These are phyloP conservation scores for Hygrophorus russula DNA, from an alignment of 768 basidiomycete genomes.

Conservation along the genomic window DNA sequence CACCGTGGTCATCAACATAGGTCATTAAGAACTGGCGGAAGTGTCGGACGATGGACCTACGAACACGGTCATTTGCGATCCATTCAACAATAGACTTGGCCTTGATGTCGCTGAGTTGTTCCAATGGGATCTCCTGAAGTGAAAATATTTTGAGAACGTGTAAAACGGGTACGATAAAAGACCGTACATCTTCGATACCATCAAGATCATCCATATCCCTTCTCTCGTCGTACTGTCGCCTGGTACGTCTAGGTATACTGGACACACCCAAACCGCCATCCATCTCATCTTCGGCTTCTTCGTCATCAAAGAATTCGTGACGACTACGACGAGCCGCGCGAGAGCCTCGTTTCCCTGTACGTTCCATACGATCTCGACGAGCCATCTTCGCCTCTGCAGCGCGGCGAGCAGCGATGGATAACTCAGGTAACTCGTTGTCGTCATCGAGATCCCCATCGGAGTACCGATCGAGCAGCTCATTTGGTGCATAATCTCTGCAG, in stretches of 20 bases:
- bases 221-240: slow-evolving; percentile 91
- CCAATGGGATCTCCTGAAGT: slow-evolving; percentile 79
- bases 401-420: slow-evolving; percentile 62
- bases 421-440: slow-evolving; percentile 52
- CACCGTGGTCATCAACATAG: slow-evolving; percentile 84
- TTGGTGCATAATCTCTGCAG: slow-evolving; percentile 73
- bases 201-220: slow-evolving; percentile 86
- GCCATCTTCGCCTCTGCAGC: slow-evolving; percentile 84
- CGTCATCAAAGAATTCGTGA: slow-evolving; percentile 80
- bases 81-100: slow-evolving; percentile 96
- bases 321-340: slow-evolving; percentile 72
- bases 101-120: slow-evolving; percentile 96
- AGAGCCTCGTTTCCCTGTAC: slow-evolving; percentile 52
- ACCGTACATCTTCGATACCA: slow-evolving; percentile 71
- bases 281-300: slow-evolving; percentile 68
- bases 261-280: slow-evolving; percentile 55
- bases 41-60: slow-evolving; percentile 81
- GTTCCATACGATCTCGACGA: slow-evolving; percentile 70
- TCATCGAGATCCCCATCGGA: slow-evolving; percentile 85
- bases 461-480: slow-evolving; percentile 76
- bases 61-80: slow-evolving; percentile 89
- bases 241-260: slow-evolving; percentile 70
- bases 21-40: slow-evolving; percentile 95
- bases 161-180: slow-evolving; percentile 1
- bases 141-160: slow-evolving; percentile 9